Evolutionary conservation across 1,139 yeast genomes (phyloP).

Genomic region (Maudiozyma humilis): DNA sequence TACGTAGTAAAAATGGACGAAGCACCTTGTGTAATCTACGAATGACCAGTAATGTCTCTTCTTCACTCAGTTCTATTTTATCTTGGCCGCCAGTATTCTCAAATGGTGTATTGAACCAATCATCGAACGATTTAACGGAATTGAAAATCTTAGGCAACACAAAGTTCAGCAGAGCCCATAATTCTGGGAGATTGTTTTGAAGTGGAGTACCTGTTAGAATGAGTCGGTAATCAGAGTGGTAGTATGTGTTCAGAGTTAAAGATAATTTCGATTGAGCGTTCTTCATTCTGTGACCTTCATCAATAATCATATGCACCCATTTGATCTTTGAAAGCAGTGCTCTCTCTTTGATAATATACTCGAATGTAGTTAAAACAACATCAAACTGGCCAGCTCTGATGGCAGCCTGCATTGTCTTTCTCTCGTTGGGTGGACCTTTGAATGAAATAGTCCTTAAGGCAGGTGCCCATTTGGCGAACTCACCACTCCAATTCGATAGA

Average conservation of each 20-base stretch:
- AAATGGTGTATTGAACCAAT: constrained; percentile 82
- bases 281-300: constrained; percentile 86
- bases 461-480: constrained; percentile 87
- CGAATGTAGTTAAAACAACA: constrained; percentile 70
- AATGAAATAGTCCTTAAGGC: constrained; percentile 56
- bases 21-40: constrained; percentile 93
- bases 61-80: constrained; percentile 73
- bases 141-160: constrained; percentile 75
- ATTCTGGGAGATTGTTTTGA: constrained; percentile 76
- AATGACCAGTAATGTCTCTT: constrained; percentile 87
- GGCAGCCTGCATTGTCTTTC: constrained; percentile 56
- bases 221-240: constrained; percentile 66
- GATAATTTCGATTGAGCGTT: constrained; percentile 70
- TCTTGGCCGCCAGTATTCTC: constrained; percentile 78
- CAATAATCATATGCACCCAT: constrained; percentile 84
- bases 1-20: constrained; percentile 86
- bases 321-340: constrained; percentile 56
- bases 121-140: constrained; percentile 79
- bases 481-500: constrained; percentile 75
- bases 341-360: constrained; percentile 68
- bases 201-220: constrained; percentile 84
- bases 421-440: constrained; percentile 66
- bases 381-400: constrained; percentile 63
- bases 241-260: constrained; percentile 59
- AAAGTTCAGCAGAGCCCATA: constrained; percentile 75